These are phyloP conservation scores for Voacanga thouarsii DNA, from an alignment of 257 asterid genomes.

Conservation along the genomic window DNA sequence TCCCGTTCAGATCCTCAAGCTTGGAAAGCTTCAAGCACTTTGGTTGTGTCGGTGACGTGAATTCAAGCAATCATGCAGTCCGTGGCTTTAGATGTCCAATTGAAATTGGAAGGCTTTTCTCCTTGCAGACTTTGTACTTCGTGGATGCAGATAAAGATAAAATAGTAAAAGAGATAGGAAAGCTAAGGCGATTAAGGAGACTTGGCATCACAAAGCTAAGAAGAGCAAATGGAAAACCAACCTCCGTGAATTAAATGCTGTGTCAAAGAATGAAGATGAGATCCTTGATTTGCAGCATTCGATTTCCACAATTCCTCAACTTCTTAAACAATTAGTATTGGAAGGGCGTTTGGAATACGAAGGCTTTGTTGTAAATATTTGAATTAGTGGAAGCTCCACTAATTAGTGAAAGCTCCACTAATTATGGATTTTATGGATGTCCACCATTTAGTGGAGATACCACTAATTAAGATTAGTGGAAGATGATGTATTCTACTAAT, in stretches of 20 bases:
- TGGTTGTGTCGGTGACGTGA: background rate
- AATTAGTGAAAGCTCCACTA: no score
- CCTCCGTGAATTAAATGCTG: background rate
- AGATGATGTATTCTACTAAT: no score
- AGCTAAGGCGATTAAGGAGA: constrained; percentile 3
- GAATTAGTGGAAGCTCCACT: no score
- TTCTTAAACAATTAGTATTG: background rate
- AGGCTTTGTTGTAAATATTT: no score
- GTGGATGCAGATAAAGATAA: background rate
- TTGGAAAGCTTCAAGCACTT: background rate
- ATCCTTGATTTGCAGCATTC: constrained; percentile 14
- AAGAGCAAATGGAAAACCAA: background rate
- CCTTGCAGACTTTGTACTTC: background rate
- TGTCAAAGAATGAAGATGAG: no score
- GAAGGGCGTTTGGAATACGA: constrained; percentile 11
- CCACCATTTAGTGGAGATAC: no score
- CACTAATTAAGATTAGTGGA: no score
- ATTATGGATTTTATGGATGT: no score
- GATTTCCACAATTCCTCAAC: background rate
- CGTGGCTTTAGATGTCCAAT: constrained; percentile 3
- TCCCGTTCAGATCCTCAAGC: constrained; percentile 5
- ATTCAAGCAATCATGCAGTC: no score
- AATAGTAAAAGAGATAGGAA: constrained; percentile 5
- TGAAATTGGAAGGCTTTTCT: no score
- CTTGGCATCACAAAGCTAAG: constrained; percentile 6